Evolutionary conservation across 805 yeast genomes (phyloP).

Genomic region (Barnettozyma populi): DNA sequence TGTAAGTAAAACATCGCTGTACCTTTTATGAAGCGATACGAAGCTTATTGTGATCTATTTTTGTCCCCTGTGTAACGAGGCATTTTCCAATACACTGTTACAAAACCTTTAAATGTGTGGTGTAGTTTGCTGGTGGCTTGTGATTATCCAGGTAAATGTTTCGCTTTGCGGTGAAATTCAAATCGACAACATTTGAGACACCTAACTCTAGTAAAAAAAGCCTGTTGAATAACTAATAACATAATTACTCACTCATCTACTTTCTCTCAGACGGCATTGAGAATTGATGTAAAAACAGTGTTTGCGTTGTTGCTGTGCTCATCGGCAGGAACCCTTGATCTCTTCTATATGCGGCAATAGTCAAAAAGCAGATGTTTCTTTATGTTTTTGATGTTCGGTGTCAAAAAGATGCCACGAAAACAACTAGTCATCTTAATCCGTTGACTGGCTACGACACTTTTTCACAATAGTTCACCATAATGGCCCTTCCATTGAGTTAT

Average conservation of each 20-base stretch:
- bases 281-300: too few species aligned
- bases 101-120: neutral
- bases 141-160: too few species aligned
- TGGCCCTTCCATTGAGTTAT: neutral
- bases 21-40: neutral
- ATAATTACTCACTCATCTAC: too few species aligned
- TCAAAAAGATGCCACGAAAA: conserved; percentile 1
- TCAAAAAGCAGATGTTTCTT: neutral
- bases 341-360: neutral
- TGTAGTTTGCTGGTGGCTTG: neutral
- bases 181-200: too few species aligned
- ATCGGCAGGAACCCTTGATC: too few species aligned
- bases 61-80: conserved; percentile 2
- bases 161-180: too few species aligned
- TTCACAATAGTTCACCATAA: neutral
- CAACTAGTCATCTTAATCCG: neutral
- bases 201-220: too few species aligned
- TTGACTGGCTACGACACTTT: too few species aligned
- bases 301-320: too few species aligned
- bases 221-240: too few species aligned
- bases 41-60: neutral
- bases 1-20: conserved; percentile 39
- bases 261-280: too few species aligned
- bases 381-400: neutral
- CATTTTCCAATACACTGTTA: neutral